Conservation (phyloP, 2,329 filamentous ascomycete species). For the Hypomyces rosellus region DNA sequence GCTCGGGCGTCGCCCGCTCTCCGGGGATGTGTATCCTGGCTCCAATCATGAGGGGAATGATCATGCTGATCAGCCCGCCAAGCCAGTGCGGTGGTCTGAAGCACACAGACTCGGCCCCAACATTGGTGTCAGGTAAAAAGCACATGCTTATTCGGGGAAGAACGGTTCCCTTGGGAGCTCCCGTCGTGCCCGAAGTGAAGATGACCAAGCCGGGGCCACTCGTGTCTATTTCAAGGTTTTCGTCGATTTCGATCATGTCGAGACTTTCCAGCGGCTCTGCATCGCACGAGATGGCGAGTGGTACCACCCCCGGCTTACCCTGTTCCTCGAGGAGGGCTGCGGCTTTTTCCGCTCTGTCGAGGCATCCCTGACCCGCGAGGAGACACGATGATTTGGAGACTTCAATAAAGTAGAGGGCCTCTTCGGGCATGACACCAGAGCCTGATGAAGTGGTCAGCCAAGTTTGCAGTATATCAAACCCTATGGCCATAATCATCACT, state of each 20-base stretch:
- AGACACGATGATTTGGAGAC: constrained; percentile 9
- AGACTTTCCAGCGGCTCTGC: constrained; percentile 5
- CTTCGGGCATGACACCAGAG: constrained; percentile 13
- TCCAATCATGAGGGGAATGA: constrained; percentile 12
- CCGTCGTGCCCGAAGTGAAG: constrained; percentile 45
- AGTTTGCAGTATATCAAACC: too few species aligned
- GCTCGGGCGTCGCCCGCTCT: constrained; percentile 4
- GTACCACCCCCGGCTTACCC: constrained; percentile 13
- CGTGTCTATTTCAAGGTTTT: constrained; percentile 8
- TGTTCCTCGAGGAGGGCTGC: neutral
- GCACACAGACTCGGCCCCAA: constrained; percentile 9
- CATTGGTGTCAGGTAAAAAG: neutral
- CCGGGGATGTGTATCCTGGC: constrained; percentile 12
- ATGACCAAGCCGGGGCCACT: constrained; percentile 37
- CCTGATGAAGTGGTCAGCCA: neutral
- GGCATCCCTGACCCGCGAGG: constrained; percentile 4
- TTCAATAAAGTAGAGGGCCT: constrained; percentile 12
- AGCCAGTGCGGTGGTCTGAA: constrained; percentile 17
- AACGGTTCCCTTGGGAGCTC: constrained; percentile 51
- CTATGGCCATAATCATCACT: neutral
- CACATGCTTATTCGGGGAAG: constrained; percentile 31
- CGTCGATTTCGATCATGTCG: constrained; percentile 6
- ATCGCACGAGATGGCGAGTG: constrained; percentile 9
- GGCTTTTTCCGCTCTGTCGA: constrained; percentile 3
- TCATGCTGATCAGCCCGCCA: constrained; percentile 11